Conservation (phyloP, 2,329 filamentous ascomycete species). For the Pestalotiopsis sp. region DNA sequence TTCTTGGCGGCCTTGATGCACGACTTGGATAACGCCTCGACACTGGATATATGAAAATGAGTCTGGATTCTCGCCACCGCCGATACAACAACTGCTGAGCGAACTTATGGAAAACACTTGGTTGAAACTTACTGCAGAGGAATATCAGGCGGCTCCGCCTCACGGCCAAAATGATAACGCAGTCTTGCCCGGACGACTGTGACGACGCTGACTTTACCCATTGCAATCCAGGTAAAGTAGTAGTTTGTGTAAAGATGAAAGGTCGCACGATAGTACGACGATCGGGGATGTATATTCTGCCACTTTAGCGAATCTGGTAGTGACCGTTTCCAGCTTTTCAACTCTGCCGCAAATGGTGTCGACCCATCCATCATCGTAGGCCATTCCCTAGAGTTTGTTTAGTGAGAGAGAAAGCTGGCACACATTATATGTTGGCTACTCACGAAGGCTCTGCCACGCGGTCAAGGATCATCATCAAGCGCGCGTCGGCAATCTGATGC, state of each 20-base stretch:
- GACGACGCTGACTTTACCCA: constrained; percentile 36
- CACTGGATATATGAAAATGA: not conserved
- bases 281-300: constrained; percentile 27
- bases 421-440: not conserved
- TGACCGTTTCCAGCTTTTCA: constrained; percentile 34
- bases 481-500: constrained; percentile 33
- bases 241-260: constrained; percentile 39
- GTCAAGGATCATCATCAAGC: constrained; percentile 33
- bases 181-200: constrained; percentile 31
- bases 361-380: not conserved
- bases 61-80: not conserved
- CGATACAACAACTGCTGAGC: too few species aligned
- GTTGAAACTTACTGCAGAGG: constrained; percentile 9
- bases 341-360: constrained; percentile 20
- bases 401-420: not conserved
- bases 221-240: constrained; percentile 38
- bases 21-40: constrained; percentile 23
- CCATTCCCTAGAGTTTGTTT: constrained; percentile 5
- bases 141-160: constrained; percentile 10
- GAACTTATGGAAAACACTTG: not conserved
- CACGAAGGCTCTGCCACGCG: constrained; percentile 28
- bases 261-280: constrained; percentile 32
- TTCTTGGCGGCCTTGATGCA: constrained; percentile 36
- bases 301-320: constrained; percentile 30
- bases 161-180: constrained; percentile 18